A percentile compares a stretch with the other conserved stretches of the same genome.
Conservation (phyloP, 2,329 filamentous ascomycete species). For the Sclerotinia trifoliorum region DNA sequence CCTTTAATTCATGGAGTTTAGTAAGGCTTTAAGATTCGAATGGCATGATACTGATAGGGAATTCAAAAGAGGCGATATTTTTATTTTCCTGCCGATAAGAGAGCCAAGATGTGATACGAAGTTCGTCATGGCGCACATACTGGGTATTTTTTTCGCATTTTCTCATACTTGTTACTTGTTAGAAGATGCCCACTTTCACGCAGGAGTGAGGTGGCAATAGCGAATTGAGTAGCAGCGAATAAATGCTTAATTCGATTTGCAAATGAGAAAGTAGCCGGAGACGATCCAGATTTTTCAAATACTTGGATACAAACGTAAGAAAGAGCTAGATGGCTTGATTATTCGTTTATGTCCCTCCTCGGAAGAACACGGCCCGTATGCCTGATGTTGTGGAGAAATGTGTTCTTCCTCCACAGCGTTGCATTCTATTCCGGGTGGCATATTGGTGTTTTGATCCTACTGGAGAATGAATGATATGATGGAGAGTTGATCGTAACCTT, state of each 20-base stretch:
- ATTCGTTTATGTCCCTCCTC: slow-evolving; percentile 10
- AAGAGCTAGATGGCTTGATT: not conserved
- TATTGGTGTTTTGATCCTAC: not conserved
- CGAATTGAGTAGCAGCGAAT: not conserved
- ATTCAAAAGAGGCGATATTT: slow-evolving; percentile 1
- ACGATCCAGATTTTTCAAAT: not conserved
- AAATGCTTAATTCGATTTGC: not conserved
- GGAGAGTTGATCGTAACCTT: slow-evolving; percentile 12
- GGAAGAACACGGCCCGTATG: slow-evolving; percentile 22
- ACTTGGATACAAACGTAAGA: not conserved
- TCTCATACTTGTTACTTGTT: not conserved
- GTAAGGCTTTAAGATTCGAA: not conserved
- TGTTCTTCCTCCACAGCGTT: slow-evolving; percentile 15
- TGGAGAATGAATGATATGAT: slow-evolving; percentile 8
- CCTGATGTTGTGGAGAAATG: slow-evolving; percentile 20
- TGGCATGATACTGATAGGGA: slow-evolving; percentile 1
- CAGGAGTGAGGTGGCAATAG: slow-evolving; percentile 18
- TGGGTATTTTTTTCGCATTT: not conserved
- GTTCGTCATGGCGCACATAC: slow-evolving; percentile 14
- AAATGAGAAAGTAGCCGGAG: slow-evolving; percentile 1
- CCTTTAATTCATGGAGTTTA: not conserved
- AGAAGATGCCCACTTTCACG: slow-evolving; percentile 14
- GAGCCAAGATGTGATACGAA: slow-evolving; percentile 5
- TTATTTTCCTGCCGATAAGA: slow-evolving; percentile 13
- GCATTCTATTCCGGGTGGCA: slow-evolving; percentile 10